Conservation (phyloP, 495 filamentous ascomycete species). For the Xylaria palmicola region DNA sequence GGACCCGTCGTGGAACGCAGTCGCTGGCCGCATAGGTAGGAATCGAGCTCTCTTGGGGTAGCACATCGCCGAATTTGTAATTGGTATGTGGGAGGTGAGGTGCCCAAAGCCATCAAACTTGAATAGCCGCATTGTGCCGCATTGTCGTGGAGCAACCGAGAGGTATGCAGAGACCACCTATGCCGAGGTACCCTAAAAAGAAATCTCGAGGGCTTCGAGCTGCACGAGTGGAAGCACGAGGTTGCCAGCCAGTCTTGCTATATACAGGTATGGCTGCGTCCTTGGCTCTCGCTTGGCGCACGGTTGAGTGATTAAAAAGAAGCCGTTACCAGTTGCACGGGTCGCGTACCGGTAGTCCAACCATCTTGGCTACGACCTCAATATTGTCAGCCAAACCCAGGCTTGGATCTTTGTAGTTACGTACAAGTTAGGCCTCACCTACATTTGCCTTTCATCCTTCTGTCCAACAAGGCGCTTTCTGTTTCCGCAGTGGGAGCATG, state of each 20-base stretch:
- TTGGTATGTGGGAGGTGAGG: not conserved
- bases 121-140: not conserved
- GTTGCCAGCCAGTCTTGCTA: too few species aligned
- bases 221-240: not conserved
- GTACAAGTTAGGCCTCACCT: conserved; percentile 12
- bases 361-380: conserved; percentile 5
- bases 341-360: not conserved
- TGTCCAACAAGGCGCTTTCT: not conserved
- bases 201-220: not conserved
- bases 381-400: not conserved
- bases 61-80: not conserved
- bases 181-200: not conserved
- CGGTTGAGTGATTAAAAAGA: not conserved
- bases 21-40: not conserved
- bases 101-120: not conserved
- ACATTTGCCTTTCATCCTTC: not conserved
- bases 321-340: conserved; percentile 10
- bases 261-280: not conserved
- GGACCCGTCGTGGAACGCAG: not conserved
- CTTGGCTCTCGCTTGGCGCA: conserved; percentile 8
- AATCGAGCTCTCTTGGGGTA: not conserved
- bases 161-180: not conserved
- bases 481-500: not conserved
- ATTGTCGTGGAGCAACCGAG: not conserved
- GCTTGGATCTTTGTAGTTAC: not conserved